Evolutionary conservation across 345 rosid species (phyloP).

Genomic region (Eucalyptus shirleyi): DNA sequence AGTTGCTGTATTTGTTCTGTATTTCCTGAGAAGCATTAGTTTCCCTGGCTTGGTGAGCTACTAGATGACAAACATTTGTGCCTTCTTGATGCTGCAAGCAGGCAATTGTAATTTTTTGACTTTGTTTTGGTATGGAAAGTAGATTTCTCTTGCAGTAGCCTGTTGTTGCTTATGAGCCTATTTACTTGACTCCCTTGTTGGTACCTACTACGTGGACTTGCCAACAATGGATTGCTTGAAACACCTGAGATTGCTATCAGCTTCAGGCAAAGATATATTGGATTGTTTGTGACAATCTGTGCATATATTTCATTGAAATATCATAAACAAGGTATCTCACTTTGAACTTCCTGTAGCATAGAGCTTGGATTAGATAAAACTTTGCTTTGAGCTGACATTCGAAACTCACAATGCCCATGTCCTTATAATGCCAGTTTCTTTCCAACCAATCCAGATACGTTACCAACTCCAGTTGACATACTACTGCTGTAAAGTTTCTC

Average conservation of each 20-base stretch:
- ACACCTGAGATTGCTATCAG: neutral
- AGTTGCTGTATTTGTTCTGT: neutral
- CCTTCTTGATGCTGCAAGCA: neutral
- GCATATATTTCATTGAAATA: neutral
- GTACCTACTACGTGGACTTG: neutral
- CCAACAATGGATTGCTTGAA: neutral
- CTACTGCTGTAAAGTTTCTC: neutral
- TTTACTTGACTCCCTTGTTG: neutral
- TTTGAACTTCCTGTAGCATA: neutral
- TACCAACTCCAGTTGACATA: neutral
- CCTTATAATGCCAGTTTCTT: neutral
- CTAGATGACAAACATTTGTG: neutral
- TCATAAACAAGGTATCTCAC: neutral
- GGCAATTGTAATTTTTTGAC: neutral
- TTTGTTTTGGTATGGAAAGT: neutral
- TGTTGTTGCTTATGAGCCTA: neutral
- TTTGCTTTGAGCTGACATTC: neutral
- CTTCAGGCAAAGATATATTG: neutral
- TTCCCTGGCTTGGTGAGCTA: neutral
- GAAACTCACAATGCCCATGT: neutral
- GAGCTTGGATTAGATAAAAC: neutral
- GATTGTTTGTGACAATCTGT: neutral
- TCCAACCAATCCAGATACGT: neutral
- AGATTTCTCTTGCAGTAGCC: neutral
- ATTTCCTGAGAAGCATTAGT: neutral